A percentile compares a stretch with the other conserved stretches of the same genome.
phyloP scores from a whole-genome alignment of 176 grass and related monocot genomes.

The Tuctoria greenei region DNA sequence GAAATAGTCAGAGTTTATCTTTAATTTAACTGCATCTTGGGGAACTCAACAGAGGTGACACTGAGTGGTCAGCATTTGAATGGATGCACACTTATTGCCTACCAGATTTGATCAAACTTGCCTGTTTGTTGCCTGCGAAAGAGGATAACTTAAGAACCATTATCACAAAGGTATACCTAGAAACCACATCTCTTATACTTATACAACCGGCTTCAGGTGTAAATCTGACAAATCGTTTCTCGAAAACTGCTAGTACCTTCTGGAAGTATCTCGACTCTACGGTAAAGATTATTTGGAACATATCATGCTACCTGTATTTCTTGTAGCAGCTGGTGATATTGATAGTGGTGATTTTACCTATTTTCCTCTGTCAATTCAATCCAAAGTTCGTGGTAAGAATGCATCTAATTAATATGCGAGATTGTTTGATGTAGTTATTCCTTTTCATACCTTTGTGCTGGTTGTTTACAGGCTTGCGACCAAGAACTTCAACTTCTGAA shows the following conservation, averaged over 20 bases:
- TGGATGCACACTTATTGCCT: slow-evolving; percentile 97
- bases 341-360: slow-evolving; percentile 84
- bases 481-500: slow-evolving; percentile 72
- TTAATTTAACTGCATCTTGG: slow-evolving; percentile 23
- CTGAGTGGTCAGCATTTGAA: slow-evolving; percentile 86
- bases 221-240: slow-evolving; percentile 44
- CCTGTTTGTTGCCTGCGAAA: slow-evolving; percentile 75
- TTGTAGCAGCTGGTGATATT: slow-evolving; percentile 85
- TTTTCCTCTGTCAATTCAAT: slow-evolving; percentile 77
- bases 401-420: slow-evolving; percentile 17
- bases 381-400: slow-evolving; percentile 84
- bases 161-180: slow-evolving; percentile 67
- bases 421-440: slow-evolving; percentile 16
- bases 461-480: slow-evolving; percentile 67
- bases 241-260: slow-evolving; percentile 59
- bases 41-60: slow-evolving; percentile 61
- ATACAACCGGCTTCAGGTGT: slow-evolving; percentile 31
- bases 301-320: slow-evolving; percentile 93
- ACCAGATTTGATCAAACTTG: slow-evolving; percentile 85
- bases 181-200: slow-evolving; percentile 13
- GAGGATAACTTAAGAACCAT: slow-evolving; percentile 86
- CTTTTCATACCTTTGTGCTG: slow-evolving; percentile 24
- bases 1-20: slow-evolving; percentile 10
- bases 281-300: slow-evolving; percentile 84
- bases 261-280: slow-evolving; percentile 73